These are phyloP conservation scores for Quercus engelmannii DNA, from an alignment of 306 rosid species.

Conservation along the genomic window DNA sequence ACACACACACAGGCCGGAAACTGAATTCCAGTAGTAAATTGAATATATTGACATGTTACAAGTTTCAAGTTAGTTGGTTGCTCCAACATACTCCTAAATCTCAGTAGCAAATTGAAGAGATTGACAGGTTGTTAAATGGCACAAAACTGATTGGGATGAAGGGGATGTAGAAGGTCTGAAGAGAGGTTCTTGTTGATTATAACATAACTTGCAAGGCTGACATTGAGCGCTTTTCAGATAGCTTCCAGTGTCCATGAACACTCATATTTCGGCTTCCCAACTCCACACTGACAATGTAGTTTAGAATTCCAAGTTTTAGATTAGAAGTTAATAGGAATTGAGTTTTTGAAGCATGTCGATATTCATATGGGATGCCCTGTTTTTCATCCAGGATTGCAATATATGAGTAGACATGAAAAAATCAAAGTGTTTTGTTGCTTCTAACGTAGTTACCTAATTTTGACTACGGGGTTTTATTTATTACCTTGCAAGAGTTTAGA, in stretches of 20 bases:
- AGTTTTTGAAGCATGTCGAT: constrained; percentile 34
- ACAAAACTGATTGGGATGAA: constrained; percentile 50
- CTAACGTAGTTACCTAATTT: no score
- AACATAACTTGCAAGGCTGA: constrained; percentile 72
- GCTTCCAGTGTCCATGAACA: constrained; percentile 90
- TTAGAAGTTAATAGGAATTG: constrained; percentile 74
- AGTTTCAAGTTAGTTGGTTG: constrained; percentile 38
- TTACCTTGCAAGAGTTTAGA: no score
- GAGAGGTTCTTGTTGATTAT: constrained; percentile 65
- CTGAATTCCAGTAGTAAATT: no score
- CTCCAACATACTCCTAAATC: constrained; percentile 40
- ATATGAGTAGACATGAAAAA: constrained; percentile 35
- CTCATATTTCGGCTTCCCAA: constrained; percentile 50
- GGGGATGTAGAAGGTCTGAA: constrained; percentile 61
- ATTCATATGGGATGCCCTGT: constrained; percentile 9
- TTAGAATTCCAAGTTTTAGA: constrained; percentile 51
- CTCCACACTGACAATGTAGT: constrained; percentile 70
- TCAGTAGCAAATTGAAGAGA: constrained; percentile 45
- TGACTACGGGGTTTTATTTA: no score
- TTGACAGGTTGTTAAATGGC: constrained; percentile 59
- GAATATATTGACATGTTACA: no score
- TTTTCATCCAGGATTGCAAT: constrained; percentile 39
- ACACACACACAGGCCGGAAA: no score
- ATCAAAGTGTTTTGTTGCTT: constrained; percentile 11
- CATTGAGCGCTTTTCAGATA: constrained; percentile 89